phyloP scores from a whole-genome alignment of 2,329 filamentous ascomycete genomes.

The Blastomyces silverae region DNA sequence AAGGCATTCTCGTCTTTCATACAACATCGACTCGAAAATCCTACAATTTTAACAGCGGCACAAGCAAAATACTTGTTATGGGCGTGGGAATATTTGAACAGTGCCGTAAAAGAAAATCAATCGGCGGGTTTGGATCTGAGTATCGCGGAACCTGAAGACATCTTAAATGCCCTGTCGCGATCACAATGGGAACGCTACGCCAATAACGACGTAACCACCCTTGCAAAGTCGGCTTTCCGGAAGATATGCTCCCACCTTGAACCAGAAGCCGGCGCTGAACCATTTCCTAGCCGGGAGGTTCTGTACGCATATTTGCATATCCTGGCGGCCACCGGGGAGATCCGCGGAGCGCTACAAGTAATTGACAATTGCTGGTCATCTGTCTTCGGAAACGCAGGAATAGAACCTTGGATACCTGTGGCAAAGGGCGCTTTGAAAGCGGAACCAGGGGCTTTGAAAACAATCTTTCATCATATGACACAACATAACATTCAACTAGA shows the following conservation, averaged over 20 bases:
- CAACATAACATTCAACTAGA: conserved; percentile 32
- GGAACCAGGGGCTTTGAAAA: conserved; percentile 34
- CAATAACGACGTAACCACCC: conserved; percentile 34
- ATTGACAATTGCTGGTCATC: conserved; percentile 39
- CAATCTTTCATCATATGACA: conserved; percentile 22
- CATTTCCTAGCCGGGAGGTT: conserved; percentile 29
- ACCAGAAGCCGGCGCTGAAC: background rate
- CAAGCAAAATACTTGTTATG: conserved; percentile 57
- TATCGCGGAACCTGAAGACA: conserved; percentile 29
- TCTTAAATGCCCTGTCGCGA: conserved; percentile 37
- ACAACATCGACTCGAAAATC: conserved; percentile 45
- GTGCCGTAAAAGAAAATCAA: conserved; percentile 17
- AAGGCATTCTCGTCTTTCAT: conserved; percentile 62
- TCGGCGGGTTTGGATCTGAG: background rate
- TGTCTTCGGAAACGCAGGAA: conserved; percentile 24
- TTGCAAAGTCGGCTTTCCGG: conserved; percentile 36
- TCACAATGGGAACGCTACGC: conserved; percentile 33
- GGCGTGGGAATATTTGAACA: conserved; percentile 56
- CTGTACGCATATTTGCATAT: conserved; percentile 45
- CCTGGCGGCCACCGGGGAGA: conserved; percentile 50
- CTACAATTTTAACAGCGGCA: conserved; percentile 53
- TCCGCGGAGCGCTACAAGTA: conserved; percentile 48
- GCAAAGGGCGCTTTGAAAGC: conserved; percentile 47
- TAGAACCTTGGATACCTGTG: conserved; percentile 46
- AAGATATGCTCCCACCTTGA: conserved; percentile 25